Base-by-base conservation (phyloP, 768 basidiomycete species). In the Stropharia rugosoannulata region DNA sequence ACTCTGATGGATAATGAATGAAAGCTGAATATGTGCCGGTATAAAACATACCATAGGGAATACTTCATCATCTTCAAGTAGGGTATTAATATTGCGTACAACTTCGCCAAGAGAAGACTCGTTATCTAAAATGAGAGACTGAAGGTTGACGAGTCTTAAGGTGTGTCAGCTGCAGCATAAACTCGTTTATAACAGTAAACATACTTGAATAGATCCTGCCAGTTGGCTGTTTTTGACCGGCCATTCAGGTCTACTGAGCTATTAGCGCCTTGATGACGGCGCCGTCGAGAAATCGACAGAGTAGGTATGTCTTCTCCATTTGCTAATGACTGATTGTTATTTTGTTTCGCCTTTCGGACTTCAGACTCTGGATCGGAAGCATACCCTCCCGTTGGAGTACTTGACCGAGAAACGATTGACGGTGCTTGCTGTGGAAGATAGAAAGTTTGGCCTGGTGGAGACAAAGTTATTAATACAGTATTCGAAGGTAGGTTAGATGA, bases 121-220 rank as follows among this genome's bases (percentile, higher is more conserved):
- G 22, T 76, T 79, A 57, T 86, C 83, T 43, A 70, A 57, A 55
- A 86, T 79, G 57, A 73, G 75, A 35, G 79, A 73, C 59, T 85
- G 84, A 19, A 84, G 61, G 46, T 73, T 79, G 35, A 77, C 77
- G 25, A 87, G 69, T 63, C 86, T 88, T 32, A 53, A 35, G 18
- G 38, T 41, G 40, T n/a, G 35, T 41, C 51, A 15, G 49, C 49
- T 53, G 5, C 25, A 7, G 39, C 49, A 25, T 5, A 36, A 39
- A 51, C 47, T 2, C 54, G 56, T 50, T 32, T 59, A 38, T 49
- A 41, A 56, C 37, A 57, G 49, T 36, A 52, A 25, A 70, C 84
- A 57, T 57, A 93, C 91, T 84, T 85, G 63, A 86, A 80, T 18
- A 93, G 73, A 58, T 90, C 87, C 55, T 89, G 85, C 77, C 80